Base-by-base conservation (phyloP, 768 basidiomycete species). In the Leccinum longicurvipes region DNA sequence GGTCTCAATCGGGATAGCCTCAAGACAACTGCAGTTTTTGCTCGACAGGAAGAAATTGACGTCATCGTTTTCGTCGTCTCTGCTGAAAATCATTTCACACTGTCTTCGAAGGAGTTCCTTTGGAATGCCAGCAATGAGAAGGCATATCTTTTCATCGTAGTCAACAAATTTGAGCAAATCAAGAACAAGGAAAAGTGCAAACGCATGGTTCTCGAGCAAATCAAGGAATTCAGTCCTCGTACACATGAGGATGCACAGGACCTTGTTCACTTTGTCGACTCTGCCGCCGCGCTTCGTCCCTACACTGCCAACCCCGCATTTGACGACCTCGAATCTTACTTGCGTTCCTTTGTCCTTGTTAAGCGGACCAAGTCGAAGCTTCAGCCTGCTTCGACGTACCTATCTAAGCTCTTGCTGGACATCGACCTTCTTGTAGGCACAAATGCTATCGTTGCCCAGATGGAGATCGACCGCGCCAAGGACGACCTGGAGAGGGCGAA, bases 231-330 rank as follows among this genome's bases (percentile, higher is more conserved):
- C 62, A 93, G 89, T 65, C 96, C 97, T n/a, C 75, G 83, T 50
- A 98, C 97, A 0, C 92, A 86, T 68, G 90, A 93, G 53, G 91
- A 97, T 63, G 85, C 93, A 0, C 82, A 87, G 45, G 92, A 98
- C 70, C 84, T 99, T 41, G 95, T 99, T 3, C 97, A 99, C 73
- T 99, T 98, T 71, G 97, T 99, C 64, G 97, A 99, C 70, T 96
- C 94, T 7, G 85, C 87, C 14, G 74, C 82, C 0, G 87, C 86
- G 19, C 79, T 87, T 41, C 82, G 84, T 54, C 83, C 83, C n/a
- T 82, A 77, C 69, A 77, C 80, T 19, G 82, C 79, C 55, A 85
- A 83, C 60, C 80, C 81, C 5, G 76, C 91, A 1, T 98, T 98
- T 65, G 87, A 87, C 55, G 85, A 91, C 66, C 86, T 99, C 58